These are phyloP conservation scores for Podaxis pistillaris DNA, from an alignment of 768 basidiomycete species.

Conservation along the genomic window DNA sequence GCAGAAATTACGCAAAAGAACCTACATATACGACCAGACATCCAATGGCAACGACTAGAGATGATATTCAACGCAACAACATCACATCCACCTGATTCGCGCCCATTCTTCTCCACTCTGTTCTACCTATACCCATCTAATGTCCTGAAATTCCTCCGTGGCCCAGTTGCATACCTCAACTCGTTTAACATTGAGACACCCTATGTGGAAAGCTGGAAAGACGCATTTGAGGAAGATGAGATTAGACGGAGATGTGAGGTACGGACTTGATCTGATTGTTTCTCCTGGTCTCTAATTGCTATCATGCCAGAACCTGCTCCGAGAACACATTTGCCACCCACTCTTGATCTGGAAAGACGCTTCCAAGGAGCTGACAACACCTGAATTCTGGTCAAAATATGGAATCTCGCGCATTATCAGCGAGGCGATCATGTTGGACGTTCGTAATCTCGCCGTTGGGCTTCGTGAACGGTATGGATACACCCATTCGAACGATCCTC, in stretches of 20 bases:
- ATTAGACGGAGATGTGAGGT: conserved; percentile 77
- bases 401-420: conserved; percentile 60
- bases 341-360: conserved; percentile 67
- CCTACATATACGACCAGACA: conserved; percentile 48
- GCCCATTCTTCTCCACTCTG: conserved; percentile 71
- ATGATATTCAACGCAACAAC: conserved; percentile 51
- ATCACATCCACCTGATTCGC: conserved; percentile 57
- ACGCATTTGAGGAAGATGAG: conserved; percentile 64
- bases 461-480: conserved; percentile 32
- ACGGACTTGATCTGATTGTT: conserved; percentile 18
- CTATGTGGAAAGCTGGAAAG: conserved; percentile 70
- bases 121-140: conserved; percentile 94
- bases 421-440: conserved; percentile 68
- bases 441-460: conserved; percentile 54
- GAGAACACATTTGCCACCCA: conserved; percentile 73
- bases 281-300: conserved; percentile 6
- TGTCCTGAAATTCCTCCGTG: conserved; percentile 73
- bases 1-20: conserved; percentile 34
- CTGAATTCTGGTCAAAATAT: conserved; percentile 67
- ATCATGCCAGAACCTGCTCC: conserved; percentile 55
- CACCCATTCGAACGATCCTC: conserved; percentile 7
- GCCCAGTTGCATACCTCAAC: conserved; percentile 62
- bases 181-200: conserved; percentile 51
- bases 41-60: conserved; percentile 71
- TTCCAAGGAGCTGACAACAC: conserved; percentile 57